Conservation (phyloP, 2,329 filamentous ascomycete genomes). For the Colletotrichum brevisporum region DNA sequence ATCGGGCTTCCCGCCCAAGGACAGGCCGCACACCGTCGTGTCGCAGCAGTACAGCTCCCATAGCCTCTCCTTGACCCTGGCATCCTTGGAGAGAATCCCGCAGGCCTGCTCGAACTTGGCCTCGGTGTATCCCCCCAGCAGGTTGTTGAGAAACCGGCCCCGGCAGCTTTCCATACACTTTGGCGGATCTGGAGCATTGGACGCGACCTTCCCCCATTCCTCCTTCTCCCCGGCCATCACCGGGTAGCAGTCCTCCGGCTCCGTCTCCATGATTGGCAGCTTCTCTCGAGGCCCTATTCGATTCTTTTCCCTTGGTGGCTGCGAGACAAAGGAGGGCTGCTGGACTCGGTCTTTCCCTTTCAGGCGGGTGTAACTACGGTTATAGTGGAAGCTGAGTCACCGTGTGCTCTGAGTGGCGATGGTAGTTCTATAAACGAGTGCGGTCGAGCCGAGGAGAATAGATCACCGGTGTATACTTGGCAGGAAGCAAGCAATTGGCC, state of each 20-base stretch:
- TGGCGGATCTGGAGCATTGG: conserved; percentile 49
- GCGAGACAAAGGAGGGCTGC: not conserved
- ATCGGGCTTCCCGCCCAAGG: conserved; percentile 45
- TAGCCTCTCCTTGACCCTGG: conserved; percentile 49
- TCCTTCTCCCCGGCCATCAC: conserved; percentile 10
- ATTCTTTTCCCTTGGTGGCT: not conserved
- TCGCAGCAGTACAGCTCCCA: conserved; percentile 68
- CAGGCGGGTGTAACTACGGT: not conserved
- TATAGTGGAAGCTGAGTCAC: conserved; percentile 3
- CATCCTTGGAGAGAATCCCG: conserved; percentile 47
- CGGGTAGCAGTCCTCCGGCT: not conserved
- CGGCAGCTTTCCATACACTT: conserved; percentile 53
- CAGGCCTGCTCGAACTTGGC: conserved; percentile 51
- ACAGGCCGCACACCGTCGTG: conserved; percentile 63
- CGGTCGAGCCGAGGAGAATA: not conserved
- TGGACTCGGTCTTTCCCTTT: not conserved
- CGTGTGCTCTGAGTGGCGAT: not conserved
- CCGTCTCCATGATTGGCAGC: not conserved
- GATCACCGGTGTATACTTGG: too few species aligned
- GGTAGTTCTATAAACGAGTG: not conserved
- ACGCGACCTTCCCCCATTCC: conserved; percentile 49
- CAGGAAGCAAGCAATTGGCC: not conserved
- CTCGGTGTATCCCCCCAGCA: conserved; percentile 47
- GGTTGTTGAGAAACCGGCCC: conserved; percentile 48
- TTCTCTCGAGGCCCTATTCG: not conserved